Percentiles rank a stretch among this genome's conserved stretches.
Conservation (phyloP, 2,329 filamentous ascomycete species). For the Juglanconis sp. region DNA sequence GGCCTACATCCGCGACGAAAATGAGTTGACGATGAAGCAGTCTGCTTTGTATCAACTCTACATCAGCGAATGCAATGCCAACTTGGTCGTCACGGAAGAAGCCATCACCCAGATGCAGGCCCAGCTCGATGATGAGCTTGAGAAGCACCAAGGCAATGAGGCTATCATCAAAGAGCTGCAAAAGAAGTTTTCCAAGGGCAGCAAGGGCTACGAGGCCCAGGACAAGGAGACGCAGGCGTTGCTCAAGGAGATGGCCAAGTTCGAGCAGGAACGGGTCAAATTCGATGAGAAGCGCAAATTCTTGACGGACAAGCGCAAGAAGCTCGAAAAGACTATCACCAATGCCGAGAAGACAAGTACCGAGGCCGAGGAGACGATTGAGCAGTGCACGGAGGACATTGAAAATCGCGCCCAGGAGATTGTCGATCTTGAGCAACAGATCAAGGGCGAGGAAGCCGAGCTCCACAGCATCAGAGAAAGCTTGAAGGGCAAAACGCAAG, state of each 20-base stretch:
- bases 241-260: constrained; percentile 83
- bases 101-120: constrained; percentile 87
- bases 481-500: constrained; percentile 93
- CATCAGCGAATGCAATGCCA: constrained; percentile 83
- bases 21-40: constrained; percentile 85
- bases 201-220: constrained; percentile 76
- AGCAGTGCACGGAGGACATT: constrained; percentile 76
- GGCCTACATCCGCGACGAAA: constrained; percentile 85
- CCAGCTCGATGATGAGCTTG: constrained; percentile 79
- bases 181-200: constrained; percentile 76
- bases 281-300: constrained; percentile 98
- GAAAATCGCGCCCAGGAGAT: constrained; percentile 74
- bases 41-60: constrained; percentile 91
- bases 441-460: constrained; percentile 77
- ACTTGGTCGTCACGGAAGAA: constrained; percentile 83
- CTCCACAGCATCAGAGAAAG: constrained; percentile 78
- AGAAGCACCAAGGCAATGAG: constrained; percentile 88
- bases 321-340: constrained; percentile 83
- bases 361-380: constrained; percentile 74
- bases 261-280: constrained; percentile 95
- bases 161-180: constrained; percentile 87
- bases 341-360: constrained; percentile 71
- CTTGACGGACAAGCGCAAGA: constrained; percentile 84
- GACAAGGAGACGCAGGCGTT: constrained; percentile 79
- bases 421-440: constrained; percentile 68